phyloP scores from a whole-genome alignment of 306 rosid genomes.

The Erythrophleum fordii region DNA sequence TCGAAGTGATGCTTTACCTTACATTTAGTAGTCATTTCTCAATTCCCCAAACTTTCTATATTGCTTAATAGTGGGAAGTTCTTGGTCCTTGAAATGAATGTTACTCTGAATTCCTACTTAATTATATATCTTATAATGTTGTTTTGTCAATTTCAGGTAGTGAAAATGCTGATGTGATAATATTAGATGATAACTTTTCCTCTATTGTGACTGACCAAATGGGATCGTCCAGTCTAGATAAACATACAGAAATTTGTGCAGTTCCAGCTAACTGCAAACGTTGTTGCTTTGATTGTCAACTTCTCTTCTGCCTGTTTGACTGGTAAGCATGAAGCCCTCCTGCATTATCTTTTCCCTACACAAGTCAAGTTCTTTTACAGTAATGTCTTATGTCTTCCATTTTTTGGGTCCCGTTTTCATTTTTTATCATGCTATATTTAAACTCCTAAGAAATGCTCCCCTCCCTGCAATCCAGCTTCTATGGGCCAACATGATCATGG shows the following conservation, averaged over 20 bases:
- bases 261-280: constrained; percentile 94
- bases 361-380: constrained; percentile 18
- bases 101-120: constrained; percentile 12
- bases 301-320: constrained; percentile 96
- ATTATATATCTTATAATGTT: constrained; percentile 28
- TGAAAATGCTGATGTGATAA: constrained; percentile 96
- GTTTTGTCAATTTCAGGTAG: constrained; percentile 69
- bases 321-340: constrained; percentile 52
- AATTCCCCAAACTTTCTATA: neutral
- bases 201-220: constrained; percentile 89
- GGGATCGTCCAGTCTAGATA: constrained; percentile 98
- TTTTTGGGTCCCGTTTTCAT: neutral
- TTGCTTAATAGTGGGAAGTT: constrained; percentile 29
- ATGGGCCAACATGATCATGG: constrained; percentile 99
- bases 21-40: constrained; percentile 21
- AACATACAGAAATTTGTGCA: constrained; percentile 98
- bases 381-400: neutral
- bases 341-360: constrained; percentile 25
- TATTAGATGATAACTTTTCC: constrained; percentile 93
- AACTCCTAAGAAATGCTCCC: constrained; percentile 79
- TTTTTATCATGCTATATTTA: constrained; percentile 23
- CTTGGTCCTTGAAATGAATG: constrained; percentile 28
- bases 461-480: constrained; percentile 99
- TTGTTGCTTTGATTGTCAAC: constrained; percentile 95
- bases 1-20: constrained; percentile 8